phyloP scores from a whole-genome alignment of 139 green algal species.

The Mychonastes homosphaera region DNA sequence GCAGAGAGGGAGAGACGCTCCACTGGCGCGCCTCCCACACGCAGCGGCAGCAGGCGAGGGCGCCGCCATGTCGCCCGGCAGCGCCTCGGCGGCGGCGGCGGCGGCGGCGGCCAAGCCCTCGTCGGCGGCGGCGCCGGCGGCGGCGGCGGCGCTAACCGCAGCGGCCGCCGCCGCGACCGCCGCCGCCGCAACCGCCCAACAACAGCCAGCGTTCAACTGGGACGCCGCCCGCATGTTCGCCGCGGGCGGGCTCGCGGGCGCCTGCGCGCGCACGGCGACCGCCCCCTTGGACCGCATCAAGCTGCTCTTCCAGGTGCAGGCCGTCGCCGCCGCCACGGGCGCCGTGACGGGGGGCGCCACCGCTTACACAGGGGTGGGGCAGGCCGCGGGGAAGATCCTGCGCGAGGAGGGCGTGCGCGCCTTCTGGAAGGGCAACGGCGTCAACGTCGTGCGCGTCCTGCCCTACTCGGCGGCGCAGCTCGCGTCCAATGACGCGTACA shows the following conservation, averaged over 20 bases:
- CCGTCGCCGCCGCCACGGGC: not conserved
- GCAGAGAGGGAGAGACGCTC: too few relatives aligned
- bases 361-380: conserved; percentile 75
- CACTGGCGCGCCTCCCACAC: too few relatives aligned
- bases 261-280: conserved; percentile 50
- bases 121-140: not conserved
- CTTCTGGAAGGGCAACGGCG: conserved; percentile 89
- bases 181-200: not conserved
- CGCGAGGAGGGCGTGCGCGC: conserved; percentile 76
- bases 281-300: conserved; percentile 87
- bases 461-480: conserved; percentile 78
- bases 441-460: conserved; percentile 88
- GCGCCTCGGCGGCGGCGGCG: too few relatives aligned
- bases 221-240: conserved; percentile 35
- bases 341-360: conserved; percentile 6
- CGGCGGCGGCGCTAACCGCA: too few relatives aligned
- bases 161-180: too few relatives aligned
- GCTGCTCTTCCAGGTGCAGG: conserved; percentile 89
- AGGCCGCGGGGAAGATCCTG: conserved; percentile 69
- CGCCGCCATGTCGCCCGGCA: too few relatives aligned
- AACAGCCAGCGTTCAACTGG: not conserved
- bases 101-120: too few relatives aligned
- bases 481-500: conserved; percentile 71
- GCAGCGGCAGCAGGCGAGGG: too few relatives aligned
- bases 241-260: conserved; percentile 57